Evolutionary conservation across 345 rosid species (phyloP).

Genomic region (Acer campestre): DNA sequence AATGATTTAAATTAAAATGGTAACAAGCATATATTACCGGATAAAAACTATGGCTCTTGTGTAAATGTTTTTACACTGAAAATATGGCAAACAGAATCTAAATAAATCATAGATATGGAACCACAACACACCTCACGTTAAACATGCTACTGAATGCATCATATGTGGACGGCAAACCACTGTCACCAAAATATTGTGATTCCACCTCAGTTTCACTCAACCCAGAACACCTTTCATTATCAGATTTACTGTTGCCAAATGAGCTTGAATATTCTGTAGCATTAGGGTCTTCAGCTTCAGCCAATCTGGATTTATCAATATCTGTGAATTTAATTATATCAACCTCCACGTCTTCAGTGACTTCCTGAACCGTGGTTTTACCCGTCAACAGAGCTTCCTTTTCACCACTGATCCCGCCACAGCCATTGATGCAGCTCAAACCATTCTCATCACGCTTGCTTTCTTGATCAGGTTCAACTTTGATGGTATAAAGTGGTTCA

Average conservation of each 20-base stretch:
- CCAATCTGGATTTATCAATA: slow-evolving; percentile 21
- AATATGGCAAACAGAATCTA: neutral
- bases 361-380: slow-evolving; percentile 26
- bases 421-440: slow-evolving; percentile 32
- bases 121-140: slow-evolving; percentile 51
- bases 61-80: neutral
- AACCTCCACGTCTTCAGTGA: slow-evolving; percentile 53
- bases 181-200: slow-evolving; percentile 61
- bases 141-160: slow-evolving; percentile 56
- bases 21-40: neutral
- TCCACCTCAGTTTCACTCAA: slow-evolving; percentile 80
- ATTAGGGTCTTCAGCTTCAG: slow-evolving; percentile 61
- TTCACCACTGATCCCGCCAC: slow-evolving; percentile 29
- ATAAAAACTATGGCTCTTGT: neutral
- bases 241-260: slow-evolving; percentile 70
- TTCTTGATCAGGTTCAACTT: slow-evolving; percentile 37
- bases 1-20: neutral
- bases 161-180: slow-evolving; percentile 53
- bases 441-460: slow-evolving; percentile 29
- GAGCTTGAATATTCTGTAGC: slow-evolving; percentile 91
- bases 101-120: slow-evolving; percentile 13
- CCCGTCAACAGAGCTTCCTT: slow-evolving; percentile 26
- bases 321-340: slow-evolving; percentile 49
- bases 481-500: slow-evolving; percentile 24
- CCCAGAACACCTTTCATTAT: slow-evolving; percentile 46